Conservation (phyloP, 257 asterid species). For the Solanum chilense region DNA sequence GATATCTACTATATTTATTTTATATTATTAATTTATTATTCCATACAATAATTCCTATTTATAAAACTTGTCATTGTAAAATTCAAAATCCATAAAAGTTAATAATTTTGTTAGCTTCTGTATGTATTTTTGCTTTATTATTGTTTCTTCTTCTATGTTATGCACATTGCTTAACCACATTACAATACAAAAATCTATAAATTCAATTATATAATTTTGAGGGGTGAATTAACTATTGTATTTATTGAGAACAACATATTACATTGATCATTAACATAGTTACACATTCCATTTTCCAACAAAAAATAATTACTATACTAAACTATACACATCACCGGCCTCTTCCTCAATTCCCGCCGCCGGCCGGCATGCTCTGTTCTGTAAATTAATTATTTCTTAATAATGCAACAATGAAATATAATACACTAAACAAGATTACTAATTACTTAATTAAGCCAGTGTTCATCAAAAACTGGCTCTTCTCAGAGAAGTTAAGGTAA, state of each 20-base stretch:
- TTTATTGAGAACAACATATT: neutral
- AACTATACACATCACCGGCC: neutral
- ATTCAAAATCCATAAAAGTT: no score
- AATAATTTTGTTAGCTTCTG: no score
- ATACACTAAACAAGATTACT: neutral
- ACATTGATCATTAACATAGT: neutral
- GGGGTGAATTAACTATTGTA: neutral
- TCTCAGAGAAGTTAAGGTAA: slow-evolving; percentile 59
- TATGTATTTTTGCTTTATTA: no score
- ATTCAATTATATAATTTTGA: no score
- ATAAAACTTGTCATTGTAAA: no score
- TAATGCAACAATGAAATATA: neutral
- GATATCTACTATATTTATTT: no score
- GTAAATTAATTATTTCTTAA: neutral
- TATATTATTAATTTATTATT: no score
- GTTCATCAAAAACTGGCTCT: slow-evolving; percentile 40
- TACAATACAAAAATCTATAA: neutral
- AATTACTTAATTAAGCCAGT: neutral
- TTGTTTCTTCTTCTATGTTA: no score
- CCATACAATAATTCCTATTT: no score
- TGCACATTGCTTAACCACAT: neutral
- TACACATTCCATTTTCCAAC: neutral
- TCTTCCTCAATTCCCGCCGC: neutral
- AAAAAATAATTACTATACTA: neutral
- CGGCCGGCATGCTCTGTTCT: neutral